phyloP scores from a whole-genome alignment of 768 basidiomycete species.

The Multifurca ochricompacta region DNA sequence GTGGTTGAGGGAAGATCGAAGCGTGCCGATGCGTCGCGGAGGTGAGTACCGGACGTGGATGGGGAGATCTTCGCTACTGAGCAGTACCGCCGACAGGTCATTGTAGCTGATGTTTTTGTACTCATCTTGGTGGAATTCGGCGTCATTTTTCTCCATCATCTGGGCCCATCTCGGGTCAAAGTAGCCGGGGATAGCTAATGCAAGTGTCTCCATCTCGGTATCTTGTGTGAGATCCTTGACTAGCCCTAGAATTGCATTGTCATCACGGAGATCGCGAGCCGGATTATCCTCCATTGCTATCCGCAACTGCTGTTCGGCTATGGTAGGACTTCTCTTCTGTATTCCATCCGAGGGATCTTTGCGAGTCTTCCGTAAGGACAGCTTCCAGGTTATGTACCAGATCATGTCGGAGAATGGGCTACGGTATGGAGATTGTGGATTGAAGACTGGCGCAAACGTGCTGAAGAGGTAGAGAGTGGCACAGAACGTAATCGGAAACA shows the following conservation, averaged over 20 bases:
- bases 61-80: background rate
- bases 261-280: conserved; percentile 8
- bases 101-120: background rate
- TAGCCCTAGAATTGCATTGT: conserved; percentile 13
- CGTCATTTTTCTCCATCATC: background rate
- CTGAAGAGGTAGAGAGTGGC: conserved; percentile 9
- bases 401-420: conserved; percentile 4
- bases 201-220: conserved; percentile 16
- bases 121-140: background rate
- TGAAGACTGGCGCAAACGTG: conserved; percentile 1
- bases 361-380: background rate
- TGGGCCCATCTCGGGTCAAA: conserved; percentile 5
- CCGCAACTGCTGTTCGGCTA: conserved; percentile 14
- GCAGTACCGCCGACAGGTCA: background rate
- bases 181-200: conserved; percentile 9
- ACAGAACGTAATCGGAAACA: conserved; percentile 3
- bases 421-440: conserved; percentile 12
- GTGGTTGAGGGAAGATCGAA: background rate
- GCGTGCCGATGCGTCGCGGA: background rate
- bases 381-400: conserved; percentile 3
- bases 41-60: background rate
- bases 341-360: background rate
- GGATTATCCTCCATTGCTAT: conserved; percentile 12
- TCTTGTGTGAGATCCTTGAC: background rate
- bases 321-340: conserved; percentile 1